Conservation (phyloP, 83 land plant species). For the Diphasiastrum complanatum region DNA sequence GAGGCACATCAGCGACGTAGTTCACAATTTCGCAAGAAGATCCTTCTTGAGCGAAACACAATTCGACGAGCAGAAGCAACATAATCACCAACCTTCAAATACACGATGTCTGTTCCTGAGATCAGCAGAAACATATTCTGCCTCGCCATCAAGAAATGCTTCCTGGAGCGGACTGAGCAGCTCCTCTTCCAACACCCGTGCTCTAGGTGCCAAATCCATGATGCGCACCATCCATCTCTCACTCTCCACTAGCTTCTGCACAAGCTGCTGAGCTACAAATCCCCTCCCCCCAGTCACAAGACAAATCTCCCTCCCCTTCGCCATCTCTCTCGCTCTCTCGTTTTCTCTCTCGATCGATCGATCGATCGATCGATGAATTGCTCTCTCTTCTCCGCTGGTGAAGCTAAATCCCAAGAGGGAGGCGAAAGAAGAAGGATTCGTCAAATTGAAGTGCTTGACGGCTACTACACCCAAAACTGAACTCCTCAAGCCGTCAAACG, state of each 20-base stretch:
- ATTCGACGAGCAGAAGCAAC: not conserved
- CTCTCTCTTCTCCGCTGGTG: no score
- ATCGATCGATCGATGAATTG: no score
- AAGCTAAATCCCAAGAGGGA: no score
- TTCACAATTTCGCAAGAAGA: not conserved
- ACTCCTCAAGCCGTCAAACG: no score
- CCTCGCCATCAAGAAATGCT: slow-evolving; percentile 48
- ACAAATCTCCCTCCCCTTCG: slow-evolving; percentile 34
- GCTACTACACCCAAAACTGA: no score
- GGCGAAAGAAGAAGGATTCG: no score
- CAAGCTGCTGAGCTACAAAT: slow-evolving; percentile 75
- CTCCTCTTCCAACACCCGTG: slow-evolving; percentile 47
- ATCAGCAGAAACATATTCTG: slow-evolving; percentile 52
- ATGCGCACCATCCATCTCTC: slow-evolving; percentile 53
- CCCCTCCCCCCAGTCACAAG: slow-evolving; percentile 94
- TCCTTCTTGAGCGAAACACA: not conserved
- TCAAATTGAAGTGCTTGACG: no score
- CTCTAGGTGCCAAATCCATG: slow-evolving; percentile 53
- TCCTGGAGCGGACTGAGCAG: slow-evolving; percentile 45
- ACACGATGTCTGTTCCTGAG: slow-evolving; percentile 63
- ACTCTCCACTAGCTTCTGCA: slow-evolving; percentile 52
- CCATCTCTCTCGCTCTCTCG: slow-evolving; percentile 18
- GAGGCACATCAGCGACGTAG: no score
- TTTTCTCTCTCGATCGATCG: slow-evolving; percentile 17
- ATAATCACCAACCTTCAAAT: slow-evolving; percentile 40